Base-by-base conservation (phyloP, 2,329 filamentous ascomycete species). In the Trichophyton simii region DNA sequence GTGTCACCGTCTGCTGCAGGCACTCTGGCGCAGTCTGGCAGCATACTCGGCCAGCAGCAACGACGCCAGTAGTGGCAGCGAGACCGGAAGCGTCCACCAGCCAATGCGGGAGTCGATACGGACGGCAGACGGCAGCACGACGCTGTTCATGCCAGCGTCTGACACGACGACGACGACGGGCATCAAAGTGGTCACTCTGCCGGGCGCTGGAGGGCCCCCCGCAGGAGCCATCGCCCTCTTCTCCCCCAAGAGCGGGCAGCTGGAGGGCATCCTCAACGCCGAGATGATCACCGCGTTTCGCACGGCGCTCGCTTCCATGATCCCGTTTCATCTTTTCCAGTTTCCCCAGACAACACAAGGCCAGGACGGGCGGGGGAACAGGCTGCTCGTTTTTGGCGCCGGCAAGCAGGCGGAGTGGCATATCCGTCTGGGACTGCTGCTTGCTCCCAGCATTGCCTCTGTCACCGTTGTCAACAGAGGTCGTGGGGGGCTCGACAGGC, bases 211-310 rank as follows among this genome's bases (percentile, higher is more conserved):
- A 2, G 64, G 68, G 1, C 70, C 72, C 44, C 81, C 87, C 13
- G 84, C 82, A 2, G 87, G 87, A 18, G 83, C 86, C 6, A 78
- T 92, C 58, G 88, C 87, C 31, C 77, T 92, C 57, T 87, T 88
- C 75, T 77, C 78, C 0, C 79, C 82, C 1, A 13, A 44, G 13
- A 76, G 80, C 22, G 88, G 88, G 48, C 73, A 77, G 9, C 81
- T 87, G 0, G 73, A 83, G 3, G 89, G 86, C 3, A 79, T 92
- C 61, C 75, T 94, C 42, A 87, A 89, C 67, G 87, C 88, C 15
- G 82, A 82, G 63, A 85, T 88, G 54, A 76, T 92, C 36, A 94
- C 89, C 0, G 88, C 87, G 2, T 94, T 92, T 73, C 84, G 89
- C 63, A 94, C 89, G 0, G 87, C 88, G 0, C 77, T 92, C 9